Percentiles rank a stretch among this genome's conserved stretches.
These are phyloP conservation scores for Phytopythium aichiense DNA, from an alignment of 352 stramenopile species.

Conservation along the genomic window DNA sequence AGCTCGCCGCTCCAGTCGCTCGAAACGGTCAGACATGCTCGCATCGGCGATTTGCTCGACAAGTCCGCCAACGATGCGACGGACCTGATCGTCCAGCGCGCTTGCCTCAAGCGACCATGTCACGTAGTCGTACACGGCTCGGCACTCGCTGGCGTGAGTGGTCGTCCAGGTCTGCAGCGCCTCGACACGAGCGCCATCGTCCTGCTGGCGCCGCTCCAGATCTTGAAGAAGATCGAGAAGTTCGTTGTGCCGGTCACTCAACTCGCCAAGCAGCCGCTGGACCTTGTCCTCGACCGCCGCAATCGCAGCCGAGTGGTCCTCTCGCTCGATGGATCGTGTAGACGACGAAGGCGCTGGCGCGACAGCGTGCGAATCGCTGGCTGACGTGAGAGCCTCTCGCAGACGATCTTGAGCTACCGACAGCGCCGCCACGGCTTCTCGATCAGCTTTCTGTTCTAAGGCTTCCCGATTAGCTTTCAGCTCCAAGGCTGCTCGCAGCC, in stretches of 20 bases:
- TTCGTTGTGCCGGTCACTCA: neutral
- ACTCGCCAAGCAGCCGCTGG: neutral
- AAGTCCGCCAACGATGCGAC: constrained; percentile 17
- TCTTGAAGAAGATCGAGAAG: neutral
- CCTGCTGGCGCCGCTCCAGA: constrained; percentile 1
- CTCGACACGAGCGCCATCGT: constrained; percentile 8
- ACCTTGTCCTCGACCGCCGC: constrained; percentile 1
- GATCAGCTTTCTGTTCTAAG: neutral
- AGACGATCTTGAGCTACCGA: neutral
- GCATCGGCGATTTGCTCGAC: constrained; percentile 29
- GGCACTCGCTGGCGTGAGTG: constrained; percentile 43
- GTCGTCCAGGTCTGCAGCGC: constrained; percentile 36
- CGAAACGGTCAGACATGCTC: constrained; percentile 13
- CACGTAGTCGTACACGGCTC: constrained; percentile 51
- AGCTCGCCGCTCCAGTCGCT: constrained; percentile 7
- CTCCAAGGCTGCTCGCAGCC: neutral
- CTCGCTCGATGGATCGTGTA: neutral
- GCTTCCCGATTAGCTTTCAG: neutral
- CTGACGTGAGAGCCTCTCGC: neutral
- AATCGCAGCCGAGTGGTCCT: neutral
- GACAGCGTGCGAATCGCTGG: neutral
- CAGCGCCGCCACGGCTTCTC: neutral
- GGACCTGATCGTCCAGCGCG: constrained; percentile 22
- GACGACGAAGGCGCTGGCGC: neutral
- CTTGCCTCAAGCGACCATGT: constrained; percentile 34